These are phyloP conservation scores for Termitomyces sp. DNA, from an alignment of 768 basidiomycete species.

Conservation along the genomic window DNA sequence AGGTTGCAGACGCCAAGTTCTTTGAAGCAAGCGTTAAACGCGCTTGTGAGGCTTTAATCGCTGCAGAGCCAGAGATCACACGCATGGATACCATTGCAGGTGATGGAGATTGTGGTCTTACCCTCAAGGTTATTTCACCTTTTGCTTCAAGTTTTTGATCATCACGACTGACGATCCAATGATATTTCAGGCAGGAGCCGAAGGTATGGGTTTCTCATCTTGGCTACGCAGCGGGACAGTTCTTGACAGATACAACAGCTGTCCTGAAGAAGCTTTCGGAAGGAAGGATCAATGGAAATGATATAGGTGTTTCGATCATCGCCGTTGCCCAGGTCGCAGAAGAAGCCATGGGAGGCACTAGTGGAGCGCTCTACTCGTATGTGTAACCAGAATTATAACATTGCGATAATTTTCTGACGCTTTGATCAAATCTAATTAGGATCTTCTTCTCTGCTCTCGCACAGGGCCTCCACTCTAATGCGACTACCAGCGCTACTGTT, in stretches of 20 bases:
- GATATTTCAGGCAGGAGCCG: constrained; percentile 57
- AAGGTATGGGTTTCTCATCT: constrained; percentile 39
- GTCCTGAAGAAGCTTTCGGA: constrained; percentile 57
- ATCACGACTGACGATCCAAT: background rate
- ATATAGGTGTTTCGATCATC: constrained; percentile 65
- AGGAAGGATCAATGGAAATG: constrained; percentile 56
- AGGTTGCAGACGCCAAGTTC: constrained; percentile 37
- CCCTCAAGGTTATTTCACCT: constrained; percentile 39
- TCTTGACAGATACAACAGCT: constrained; percentile 34
- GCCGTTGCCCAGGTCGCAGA: constrained; percentile 74
- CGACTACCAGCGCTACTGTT: constrained; percentile 29
- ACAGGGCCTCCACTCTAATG: constrained; percentile 56
- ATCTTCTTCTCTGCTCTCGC: constrained; percentile 91
- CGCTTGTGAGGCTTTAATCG: constrained; percentile 66
- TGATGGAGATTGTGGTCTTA: constrained; percentile 71
- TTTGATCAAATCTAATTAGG: constrained; percentile 35
- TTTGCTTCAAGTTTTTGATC: background rate
- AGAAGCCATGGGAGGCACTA: constrained; percentile 88
- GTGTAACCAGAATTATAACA: constrained; percentile 27
- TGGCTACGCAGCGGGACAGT: background rate
- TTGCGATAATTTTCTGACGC: background rate
- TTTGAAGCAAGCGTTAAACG: constrained; percentile 57
- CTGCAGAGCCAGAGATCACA: constrained; percentile 88
- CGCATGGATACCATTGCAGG: constrained; percentile 89
- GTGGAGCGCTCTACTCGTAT: constrained; percentile 88